These are phyloP conservation scores for Pleurotus eryngii DNA, from an alignment of 768 basidiomycete genomes.

Conservation along the genomic window DNA sequence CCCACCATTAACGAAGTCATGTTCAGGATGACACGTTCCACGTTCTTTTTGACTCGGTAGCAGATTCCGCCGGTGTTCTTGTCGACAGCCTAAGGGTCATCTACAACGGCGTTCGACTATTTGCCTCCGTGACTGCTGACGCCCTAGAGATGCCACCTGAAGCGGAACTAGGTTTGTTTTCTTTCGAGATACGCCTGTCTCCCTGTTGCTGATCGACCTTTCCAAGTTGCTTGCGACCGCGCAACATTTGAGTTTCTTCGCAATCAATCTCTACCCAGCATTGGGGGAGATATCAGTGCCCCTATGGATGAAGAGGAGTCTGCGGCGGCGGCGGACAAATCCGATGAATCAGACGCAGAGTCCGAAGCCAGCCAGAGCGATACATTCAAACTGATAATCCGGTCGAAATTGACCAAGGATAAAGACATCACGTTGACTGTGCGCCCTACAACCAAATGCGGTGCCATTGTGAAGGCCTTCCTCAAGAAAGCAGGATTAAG, in stretches of 20 bases:
- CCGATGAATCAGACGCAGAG: constrained; percentile 32
- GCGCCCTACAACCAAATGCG: constrained; percentile 72
- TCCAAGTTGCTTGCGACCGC: constrained; percentile 65
- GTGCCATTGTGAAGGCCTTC: constrained; percentile 72
- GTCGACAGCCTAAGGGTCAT: constrained; percentile 54
- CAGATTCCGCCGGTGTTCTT: constrained; percentile 56
- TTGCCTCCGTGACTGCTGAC: constrained; percentile 65
- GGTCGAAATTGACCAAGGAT: constrained; percentile 44
- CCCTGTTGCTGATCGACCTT: not conserved
- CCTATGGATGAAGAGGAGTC: not conserved
- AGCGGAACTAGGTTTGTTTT: constrained; percentile 56
- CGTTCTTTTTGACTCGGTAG: constrained; percentile 59
- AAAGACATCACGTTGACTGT: constrained; percentile 65
- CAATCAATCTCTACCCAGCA: not conserved
- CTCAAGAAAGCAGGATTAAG: constrained; percentile 64
- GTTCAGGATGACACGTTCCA: constrained; percentile 63
- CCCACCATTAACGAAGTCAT: not conserved
- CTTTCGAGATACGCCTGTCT: not conserved
- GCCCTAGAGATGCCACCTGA: constrained; percentile 66
- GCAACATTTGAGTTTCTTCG: constrained; percentile 63
- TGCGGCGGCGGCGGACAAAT: not conserved
- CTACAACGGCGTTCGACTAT: constrained; percentile 60
- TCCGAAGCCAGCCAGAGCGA: constrained; percentile 38
- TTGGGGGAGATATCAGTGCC: not conserved
- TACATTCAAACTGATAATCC: constrained; percentile 64